Base-by-base conservation (phyloP, 306 rosid genomes). In the Pterocarpus macrocarpus region DNA sequence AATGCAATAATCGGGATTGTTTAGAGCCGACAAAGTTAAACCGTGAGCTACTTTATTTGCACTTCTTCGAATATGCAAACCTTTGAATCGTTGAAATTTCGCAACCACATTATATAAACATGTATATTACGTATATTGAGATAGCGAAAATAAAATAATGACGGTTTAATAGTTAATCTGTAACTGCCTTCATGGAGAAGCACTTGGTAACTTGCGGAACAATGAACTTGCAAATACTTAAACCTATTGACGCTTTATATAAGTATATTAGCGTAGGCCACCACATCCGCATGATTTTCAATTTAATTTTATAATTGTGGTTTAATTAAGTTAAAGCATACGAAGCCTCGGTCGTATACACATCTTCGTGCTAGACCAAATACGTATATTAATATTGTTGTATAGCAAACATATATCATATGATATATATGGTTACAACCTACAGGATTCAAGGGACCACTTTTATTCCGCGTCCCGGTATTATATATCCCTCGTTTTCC, bases 401-500 rank as follows among this genome's bases (percentile, higher is more conserved):
- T 22, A 8, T 44, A 44, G 10, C 8, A 5, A 44, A 44, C 4
- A 12, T 47, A 5, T 7, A 2, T 9, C 9, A 47, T 47, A 3
- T 47, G 53, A 9, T 47, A 11, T 14, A 47, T 47, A 45, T 5
- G 8, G 1, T 44, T 44, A 55, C 12, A 56, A 17, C 64, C 39
- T 66, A 36, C 53, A 36, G 47, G 81, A 63, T 50, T 65, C 55
- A 50, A 64, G 81, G 64, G 74, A 36, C 56, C 43, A 77, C 56
- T 77, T 50, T 77, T 14, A 38, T 52, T 66, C 81, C 82, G 56
- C 75, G 68, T 73, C 15, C 55, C 38, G 2, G 5, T 14, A 44
- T 22, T 22, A 22, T 22, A 22, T 22, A 22, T 22, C 28, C 28
- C 28, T 22, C 28, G 28, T 22, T 22, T 22, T 45, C 65, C 56